phyloP scores from a whole-genome alignment of 2,329 filamentous ascomycete species.

The Botryotinia narcissicola region DNA sequence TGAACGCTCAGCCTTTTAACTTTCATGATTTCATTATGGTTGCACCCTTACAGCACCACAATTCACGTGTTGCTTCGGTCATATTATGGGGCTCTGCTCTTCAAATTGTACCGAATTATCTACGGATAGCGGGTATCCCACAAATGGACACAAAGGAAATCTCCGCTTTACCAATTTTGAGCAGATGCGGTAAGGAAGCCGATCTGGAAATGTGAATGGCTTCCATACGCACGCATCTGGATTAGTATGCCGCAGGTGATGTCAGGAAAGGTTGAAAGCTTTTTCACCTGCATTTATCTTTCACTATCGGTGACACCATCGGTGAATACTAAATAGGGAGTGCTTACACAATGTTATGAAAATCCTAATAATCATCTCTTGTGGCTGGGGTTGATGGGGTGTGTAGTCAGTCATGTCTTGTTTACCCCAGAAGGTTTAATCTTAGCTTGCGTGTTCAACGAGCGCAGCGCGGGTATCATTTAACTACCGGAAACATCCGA shows the following conservation, averaged over 20 bases:
- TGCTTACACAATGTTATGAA: not conserved
- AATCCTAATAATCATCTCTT: not conserved
- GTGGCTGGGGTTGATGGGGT: not conserved
- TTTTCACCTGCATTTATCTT: not conserved
- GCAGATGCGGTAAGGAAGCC: not conserved
- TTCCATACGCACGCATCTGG: not conserved
- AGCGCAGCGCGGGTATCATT: not conserved
- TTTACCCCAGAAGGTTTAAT: not conserved
- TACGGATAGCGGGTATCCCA: not conserved
- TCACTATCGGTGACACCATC: not conserved
- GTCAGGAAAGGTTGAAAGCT: not conserved
- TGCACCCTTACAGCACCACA: not conserved
- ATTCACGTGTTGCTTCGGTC: conserved; percentile 5
- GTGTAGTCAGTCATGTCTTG: not conserved
- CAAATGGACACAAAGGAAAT: not conserved
- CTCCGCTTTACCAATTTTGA: not conserved
- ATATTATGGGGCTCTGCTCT: not conserved
- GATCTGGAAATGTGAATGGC: not conserved
- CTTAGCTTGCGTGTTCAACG: not conserved
- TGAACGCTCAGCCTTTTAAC: conserved; percentile 2
- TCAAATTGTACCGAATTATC: not conserved
- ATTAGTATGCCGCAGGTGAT: not conserved
- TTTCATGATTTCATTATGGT: not conserved
- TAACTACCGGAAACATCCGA: not conserved
- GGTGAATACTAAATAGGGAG: not conserved